Evolutionary conservation across 1,284 basidiomycete species (phyloP), one percentile per base, ranked within the genome.

Genomic region (Lentinula novae-zelandiae): DNA sequence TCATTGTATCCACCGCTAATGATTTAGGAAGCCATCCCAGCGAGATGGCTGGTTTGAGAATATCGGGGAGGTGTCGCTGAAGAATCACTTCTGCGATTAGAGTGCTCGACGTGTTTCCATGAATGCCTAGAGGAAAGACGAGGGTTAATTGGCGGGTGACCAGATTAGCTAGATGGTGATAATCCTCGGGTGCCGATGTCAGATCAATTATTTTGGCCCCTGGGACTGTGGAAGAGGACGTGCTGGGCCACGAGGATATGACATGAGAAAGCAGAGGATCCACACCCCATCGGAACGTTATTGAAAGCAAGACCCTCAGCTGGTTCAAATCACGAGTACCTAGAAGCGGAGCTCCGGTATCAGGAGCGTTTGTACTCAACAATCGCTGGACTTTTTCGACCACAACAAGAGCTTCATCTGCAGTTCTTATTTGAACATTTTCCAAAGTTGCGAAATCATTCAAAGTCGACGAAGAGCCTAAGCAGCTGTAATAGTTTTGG

Each of bases 11-110:
- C 0, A 77, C 76, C 5, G 77, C 71, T 5, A 80, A 66, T 0
- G 78, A 73, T 62, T 81, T 83, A 3, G 88, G 87, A 4, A 89
- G 74, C 89, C 90, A 92, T 2, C 86, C 90, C 3, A 92, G 72
- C 13, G 81, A 71, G 2, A 92, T 77, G 31, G 82, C 78, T 5
- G 85, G 80, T 46, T 75, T 77, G 15, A 92, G 72, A 8, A 92
- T 67, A 63, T 88, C 84, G 6, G 77, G 70, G 3, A 83, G 66
- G 66, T 91, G 83, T 48, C 77, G 77, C 61, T 80, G 78, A n/a
- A 90, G 69, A 10, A 92, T 69, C 1, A 79, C 78, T 1, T 82
- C 80, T 2, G 87, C 83, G 58, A 92, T 83, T 36, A 82, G 69
- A 0, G 86, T 87, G 66, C 83, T 79, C 9, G 83, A 72, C 20